Evolutionary conservation across 2,329 filamentous ascomycete species (phyloP).

Genomic region (Pseudogymnoascus sp.): DNA sequence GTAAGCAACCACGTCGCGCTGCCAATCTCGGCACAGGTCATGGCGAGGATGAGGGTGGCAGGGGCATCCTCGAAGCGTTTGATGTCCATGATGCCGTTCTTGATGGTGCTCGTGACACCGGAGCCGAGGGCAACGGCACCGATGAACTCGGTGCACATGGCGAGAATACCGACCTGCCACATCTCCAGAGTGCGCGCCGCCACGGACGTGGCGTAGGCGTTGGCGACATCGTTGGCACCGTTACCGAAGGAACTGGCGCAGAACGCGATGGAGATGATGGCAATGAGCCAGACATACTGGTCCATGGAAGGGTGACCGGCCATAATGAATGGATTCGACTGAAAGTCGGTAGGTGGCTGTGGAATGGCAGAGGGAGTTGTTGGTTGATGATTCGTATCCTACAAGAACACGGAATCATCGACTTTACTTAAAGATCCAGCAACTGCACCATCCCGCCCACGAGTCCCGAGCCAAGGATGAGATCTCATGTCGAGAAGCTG

Average conservation of each 20-base stretch:
- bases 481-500: too few relatives aligned
- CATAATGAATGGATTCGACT: too few relatives aligned
- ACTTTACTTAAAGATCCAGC: too few relatives aligned
- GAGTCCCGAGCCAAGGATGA: too few relatives aligned
- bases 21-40: slow-evolving; percentile 50
- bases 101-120: slow-evolving; percentile 26
- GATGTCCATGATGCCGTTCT: slow-evolving; percentile 47
- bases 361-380: too few relatives aligned
- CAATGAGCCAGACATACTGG: slow-evolving; percentile 14
- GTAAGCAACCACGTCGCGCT: slow-evolving; percentile 53
- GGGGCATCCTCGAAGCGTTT: slow-evolving; percentile 55
- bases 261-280: slow-evolving; percentile 17
- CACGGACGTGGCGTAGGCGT: slow-evolving; percentile 53
- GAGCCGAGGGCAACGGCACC: slow-evolving; percentile 49
- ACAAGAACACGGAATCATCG: too few relatives aligned
- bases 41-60: slow-evolving; percentile 50
- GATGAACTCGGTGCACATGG: slow-evolving; percentile 36
- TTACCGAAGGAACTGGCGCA: slow-evolving; percentile 51
- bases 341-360: too few relatives aligned
- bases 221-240: slow-evolving; percentile 56
- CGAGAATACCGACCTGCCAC: slow-evolving; percentile 36
- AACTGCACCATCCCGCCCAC: too few relatives aligned
- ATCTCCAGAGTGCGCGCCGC: slow-evolving; percentile 48
- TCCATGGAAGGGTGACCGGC: too few relatives aligned
- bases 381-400: too few relatives aligned